These are phyloP conservation scores for Zygosaccharomyces pseudobailii DNA, from an alignment of 1,139 yeast species.

Conservation along the genomic window DNA sequence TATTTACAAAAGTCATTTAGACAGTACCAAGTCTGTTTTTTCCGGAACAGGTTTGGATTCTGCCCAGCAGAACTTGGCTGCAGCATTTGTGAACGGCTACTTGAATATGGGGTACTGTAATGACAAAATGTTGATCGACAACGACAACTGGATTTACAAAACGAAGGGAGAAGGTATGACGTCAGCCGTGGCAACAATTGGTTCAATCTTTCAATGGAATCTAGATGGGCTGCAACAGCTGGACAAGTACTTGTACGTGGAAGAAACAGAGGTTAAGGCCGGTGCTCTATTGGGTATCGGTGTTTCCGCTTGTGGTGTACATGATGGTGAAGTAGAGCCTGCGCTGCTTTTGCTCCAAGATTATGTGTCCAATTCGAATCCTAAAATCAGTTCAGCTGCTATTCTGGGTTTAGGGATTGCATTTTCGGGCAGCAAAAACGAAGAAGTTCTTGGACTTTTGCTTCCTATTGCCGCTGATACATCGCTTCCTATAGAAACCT, in stretches of 20 bases:
- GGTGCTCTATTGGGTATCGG: constrained; percentile 98
- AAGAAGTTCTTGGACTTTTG: constrained; percentile 70
- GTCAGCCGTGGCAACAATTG: constrained; percentile 91
- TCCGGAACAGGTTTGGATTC: constrained; percentile 70
- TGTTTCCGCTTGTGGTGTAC: constrained; percentile 88
- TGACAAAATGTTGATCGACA: constrained; percentile 76
- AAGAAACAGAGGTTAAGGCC: constrained; percentile 84
- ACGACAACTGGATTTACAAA: constrained; percentile 84
- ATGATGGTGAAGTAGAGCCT: constrained; percentile 86
- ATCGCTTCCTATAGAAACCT: constrained; percentile 67
- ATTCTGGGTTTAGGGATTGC: constrained; percentile 91
- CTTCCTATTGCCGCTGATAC: constrained; percentile 86
- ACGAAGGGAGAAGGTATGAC: constrained; percentile 91
- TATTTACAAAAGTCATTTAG: constrained; percentile 85
- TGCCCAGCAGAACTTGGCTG: constrained; percentile 94
- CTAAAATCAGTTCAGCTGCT: constrained; percentile 68
- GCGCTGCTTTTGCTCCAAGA: constrained; percentile 83
- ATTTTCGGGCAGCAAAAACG: constrained; percentile 90
- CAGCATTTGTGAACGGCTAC: constrained; percentile 88
- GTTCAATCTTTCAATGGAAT: constrained; percentile 90
- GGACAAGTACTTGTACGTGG: constrained; percentile 83
- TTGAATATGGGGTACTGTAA: constrained; percentile 86
- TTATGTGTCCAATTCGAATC: constrained; percentile 53
- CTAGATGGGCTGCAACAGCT: constrained; percentile 84
- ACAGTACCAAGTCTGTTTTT: constrained; percentile 51